Evolutionary conservation across 2,329 filamentous ascomycete species (phyloP), one percentile per base, ranked within the genome.

Genomic region (Phaeophleospora eucalypticola): DNA sequence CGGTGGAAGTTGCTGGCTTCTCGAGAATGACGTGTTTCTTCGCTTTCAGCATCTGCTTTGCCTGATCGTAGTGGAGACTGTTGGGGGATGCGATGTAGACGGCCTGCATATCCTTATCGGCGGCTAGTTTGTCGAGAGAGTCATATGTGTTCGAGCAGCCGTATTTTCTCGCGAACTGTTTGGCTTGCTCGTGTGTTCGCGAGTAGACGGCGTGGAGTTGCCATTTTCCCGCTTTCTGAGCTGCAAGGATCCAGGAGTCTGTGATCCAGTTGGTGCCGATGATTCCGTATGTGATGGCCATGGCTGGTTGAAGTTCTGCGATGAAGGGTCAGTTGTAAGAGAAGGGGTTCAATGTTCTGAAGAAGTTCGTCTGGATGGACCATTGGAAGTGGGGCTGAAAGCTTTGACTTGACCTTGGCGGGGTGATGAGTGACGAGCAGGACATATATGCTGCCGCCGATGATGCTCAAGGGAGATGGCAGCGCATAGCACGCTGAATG

Each of bases 211-310:
- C 68, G 4, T 61, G 52, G 20, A 76, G 68, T 29, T 64, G 63
- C 69, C 70, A 76, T 62, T 68, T 63, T 16, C 59, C 58, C 2
- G 71, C 71, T 32, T 71, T 65, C 21, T 71, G 65, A 10, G 72
- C 70, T 16, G 65, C 67, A 12, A 63, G 56, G 57, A 76, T 67
- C 61, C 68, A 76, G 8, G 71, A 72, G 52, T 71, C 68, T 2
- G 73, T 75, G 58, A 76, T 76, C 73, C 73, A 76, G 58, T 60
- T 62, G 2, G 71, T 74, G 54, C 73, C 73, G 48, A 76, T 71
- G 47, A 69, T 68, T 43, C 65, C 72, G 58, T 74, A 72, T 39
- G 64, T 69, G 59, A 75, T 64, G 37, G 50, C 19, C 52, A 52
- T 57, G 32, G 3, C 39, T 27, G 19, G 40, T 17, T 20, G n/a